Percentiles rank a stretch among this genome's conserved stretches.
These are phyloP conservation scores for Ensete glaucum DNA, from an alignment of 176 grass and related monocot genomes.

Conservation along the genomic window DNA sequence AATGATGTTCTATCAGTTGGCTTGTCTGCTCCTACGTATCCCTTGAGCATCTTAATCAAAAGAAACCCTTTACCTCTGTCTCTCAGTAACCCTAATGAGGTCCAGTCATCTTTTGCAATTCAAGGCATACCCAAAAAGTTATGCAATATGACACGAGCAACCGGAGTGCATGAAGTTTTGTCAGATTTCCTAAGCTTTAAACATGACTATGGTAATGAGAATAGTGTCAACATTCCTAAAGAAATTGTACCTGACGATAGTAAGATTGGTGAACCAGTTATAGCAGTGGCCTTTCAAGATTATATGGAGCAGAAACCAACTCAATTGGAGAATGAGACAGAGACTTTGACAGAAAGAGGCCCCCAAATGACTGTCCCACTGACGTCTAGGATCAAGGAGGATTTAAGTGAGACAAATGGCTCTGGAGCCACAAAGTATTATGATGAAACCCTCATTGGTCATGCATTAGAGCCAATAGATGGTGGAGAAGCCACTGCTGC, in stretches of 20 bases:
- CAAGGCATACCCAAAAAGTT: background rate
- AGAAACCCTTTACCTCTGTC: background rate
- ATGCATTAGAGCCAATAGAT: background rate
- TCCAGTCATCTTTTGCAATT: too few relatives aligned
- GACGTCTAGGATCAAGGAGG: background rate
- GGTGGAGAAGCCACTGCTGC: background rate
- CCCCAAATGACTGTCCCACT: background rate
- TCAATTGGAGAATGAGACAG: conserved; percentile 19
- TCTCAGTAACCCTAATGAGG: too few relatives aligned
- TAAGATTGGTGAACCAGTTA: conserved; percentile 22
- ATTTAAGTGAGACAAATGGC: background rate
- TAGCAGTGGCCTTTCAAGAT: conserved; percentile 5
- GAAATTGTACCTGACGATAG: conserved; percentile 1
- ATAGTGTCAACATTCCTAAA: conserved; percentile 3
- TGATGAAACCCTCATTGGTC: conserved; percentile 10
- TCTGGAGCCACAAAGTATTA: background rate
- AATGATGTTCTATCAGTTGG: background rate
- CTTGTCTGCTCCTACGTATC: background rate
- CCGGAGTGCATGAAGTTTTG: conserved; percentile 12
- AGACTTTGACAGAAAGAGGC: background rate
- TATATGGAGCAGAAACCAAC: conserved; percentile 11
- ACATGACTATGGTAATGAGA: conserved; percentile 14
- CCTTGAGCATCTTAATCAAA: background rate
- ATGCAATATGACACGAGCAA: conserved; percentile 8
- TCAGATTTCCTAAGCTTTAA: background rate